phyloP scores from a whole-genome alignment of 345 rosid species.

The Rhodomyrtus tomentosa region DNA sequence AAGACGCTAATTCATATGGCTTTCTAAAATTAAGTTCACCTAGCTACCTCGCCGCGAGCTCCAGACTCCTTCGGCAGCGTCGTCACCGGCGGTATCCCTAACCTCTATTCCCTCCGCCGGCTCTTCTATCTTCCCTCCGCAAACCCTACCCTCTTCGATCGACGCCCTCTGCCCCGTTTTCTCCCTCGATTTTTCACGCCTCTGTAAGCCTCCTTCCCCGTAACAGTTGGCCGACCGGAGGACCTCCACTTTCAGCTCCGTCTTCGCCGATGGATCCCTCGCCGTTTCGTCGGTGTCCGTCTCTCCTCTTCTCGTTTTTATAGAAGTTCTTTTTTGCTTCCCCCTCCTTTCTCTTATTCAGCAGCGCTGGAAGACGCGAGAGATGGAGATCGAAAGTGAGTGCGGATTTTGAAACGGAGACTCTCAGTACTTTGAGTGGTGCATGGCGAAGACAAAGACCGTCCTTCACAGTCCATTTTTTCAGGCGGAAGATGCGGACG shows the following conservation, averaged over 20 bases:
- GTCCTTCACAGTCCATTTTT: no score
- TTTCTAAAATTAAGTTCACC: background rate
- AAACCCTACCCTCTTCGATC: background rate
- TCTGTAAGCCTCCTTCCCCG: background rate
- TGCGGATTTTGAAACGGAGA: no score
- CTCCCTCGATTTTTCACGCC: background rate
- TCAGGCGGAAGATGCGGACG: no score
- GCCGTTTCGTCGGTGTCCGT: background rate
- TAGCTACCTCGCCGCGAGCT: background rate
- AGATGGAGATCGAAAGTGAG: no score
- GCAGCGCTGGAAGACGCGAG: no score
- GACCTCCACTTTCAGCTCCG: background rate
- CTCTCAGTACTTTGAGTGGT: no score
- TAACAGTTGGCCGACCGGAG: background rate
- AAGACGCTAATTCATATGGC: no score
- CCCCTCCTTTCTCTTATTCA: background rate
- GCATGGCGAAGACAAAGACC: no score
- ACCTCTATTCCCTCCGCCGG: background rate
- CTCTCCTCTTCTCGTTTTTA: background rate
- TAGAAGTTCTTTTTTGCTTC: background rate
- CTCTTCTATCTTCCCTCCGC: background rate
- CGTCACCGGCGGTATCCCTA: background rate
- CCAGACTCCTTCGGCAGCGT: background rate
- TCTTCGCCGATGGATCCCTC: background rate
- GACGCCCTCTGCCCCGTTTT: background rate